phyloP scores from a whole-genome alignment of 148 eudicot genomes.

The Suaeda aralocaspica region DNA sequence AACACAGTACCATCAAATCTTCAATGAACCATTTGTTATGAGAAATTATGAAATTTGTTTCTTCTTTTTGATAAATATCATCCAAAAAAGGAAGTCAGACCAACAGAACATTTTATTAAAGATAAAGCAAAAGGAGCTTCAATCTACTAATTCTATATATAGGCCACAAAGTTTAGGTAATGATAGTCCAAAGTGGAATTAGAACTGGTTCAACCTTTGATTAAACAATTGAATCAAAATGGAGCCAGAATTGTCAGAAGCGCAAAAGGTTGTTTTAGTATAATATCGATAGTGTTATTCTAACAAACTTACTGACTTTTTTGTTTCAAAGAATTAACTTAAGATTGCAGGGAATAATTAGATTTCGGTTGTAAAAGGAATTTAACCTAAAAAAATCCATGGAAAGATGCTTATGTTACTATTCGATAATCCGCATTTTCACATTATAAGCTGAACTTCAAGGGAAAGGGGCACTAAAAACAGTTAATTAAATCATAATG shows the following conservation, averaged over 20 bases:
- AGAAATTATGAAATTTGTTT: slow-evolving; percentile 1
- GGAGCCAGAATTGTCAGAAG: background rate
- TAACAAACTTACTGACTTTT: slow-evolving; percentile 5
- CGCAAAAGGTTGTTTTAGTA: slow-evolving; percentile 13
- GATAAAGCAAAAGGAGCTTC: slow-evolving; percentile 3
- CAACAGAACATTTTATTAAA: background rate
- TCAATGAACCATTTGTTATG: background rate
- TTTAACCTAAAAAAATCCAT: background rate
- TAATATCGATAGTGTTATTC: background rate
- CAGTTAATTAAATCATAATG: background rate
- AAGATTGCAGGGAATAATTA: background rate
- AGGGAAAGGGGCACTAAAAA: background rate
- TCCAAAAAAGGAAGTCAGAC: slow-evolving; percentile 12
- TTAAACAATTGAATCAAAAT: background rate
- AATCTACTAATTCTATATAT: background rate
- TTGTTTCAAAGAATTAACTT: slow-evolving; percentile 1
- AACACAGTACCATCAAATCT: background rate
- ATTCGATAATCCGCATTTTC: background rate
- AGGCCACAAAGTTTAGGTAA: slow-evolving; percentile 3
- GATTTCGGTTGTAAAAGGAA: slow-evolving; percentile 16
- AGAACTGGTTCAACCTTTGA: background rate
- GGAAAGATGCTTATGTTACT: background rate
- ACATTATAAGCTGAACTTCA: background rate
- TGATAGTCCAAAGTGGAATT: slow-evolving; percentile 14
- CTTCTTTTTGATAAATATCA: background rate